phyloP scores from a whole-genome alignment of 2,329 filamentous ascomycete genomes.

The Hypoxylon sp. region DNA sequence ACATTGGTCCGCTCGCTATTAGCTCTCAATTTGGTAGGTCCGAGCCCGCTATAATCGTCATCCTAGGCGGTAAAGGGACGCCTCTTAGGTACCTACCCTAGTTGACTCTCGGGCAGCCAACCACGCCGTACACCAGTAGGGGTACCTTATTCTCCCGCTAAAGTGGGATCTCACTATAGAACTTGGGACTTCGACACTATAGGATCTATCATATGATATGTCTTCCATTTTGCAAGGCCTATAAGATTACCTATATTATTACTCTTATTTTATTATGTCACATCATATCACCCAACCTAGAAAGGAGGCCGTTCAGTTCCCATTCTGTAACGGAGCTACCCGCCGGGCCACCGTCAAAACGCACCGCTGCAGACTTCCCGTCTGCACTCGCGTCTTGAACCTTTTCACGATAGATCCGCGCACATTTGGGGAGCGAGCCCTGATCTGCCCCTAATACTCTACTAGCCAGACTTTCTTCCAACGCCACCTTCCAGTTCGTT shows the following conservation, averaged over 20 bases:
- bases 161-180: neutral
- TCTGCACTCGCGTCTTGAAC: neutral
- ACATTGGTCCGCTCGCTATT: neutral
- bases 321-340: neutral
- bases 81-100: no score
- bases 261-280: neutral
- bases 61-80: neutral
- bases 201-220: neutral
- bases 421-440: neutral
- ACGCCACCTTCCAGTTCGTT: neutral
- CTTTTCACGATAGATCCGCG: neutral
- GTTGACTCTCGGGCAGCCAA: neutral
- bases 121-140: neutral
- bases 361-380: neutral
- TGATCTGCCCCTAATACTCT: neutral
- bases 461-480: neutral
- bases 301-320: constrained; percentile 1
- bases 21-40: neutral
- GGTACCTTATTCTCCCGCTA: neutral
- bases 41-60: neutral
- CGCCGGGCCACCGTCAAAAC: neutral
- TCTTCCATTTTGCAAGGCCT: neutral
- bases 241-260: neutral
- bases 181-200: neutral
- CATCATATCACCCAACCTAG: neutral